These are phyloP conservation scores for Trichopus zeylanicus DNA, from an alignment of 116 monocot genomes.

Conservation along the genomic window DNA sequence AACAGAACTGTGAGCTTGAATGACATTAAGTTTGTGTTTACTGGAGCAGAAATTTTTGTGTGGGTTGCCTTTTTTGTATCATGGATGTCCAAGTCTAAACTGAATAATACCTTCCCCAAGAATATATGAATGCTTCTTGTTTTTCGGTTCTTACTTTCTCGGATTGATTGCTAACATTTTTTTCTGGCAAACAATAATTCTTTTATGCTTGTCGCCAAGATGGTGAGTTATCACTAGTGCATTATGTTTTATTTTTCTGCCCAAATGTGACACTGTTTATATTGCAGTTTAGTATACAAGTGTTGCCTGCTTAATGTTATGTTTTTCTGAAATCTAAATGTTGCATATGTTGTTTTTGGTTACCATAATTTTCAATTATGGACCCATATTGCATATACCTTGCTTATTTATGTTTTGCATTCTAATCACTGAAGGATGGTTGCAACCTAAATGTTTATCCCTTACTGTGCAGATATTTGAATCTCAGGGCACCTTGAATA, in stretches of 20 bases:
- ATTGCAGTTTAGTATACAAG: not conserved
- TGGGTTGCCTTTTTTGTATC: not conserved
- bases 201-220: too few species aligned
- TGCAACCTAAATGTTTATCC: slow-evolving; percentile 17
- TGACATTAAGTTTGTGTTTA: not conserved
- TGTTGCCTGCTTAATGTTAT: not conserved
- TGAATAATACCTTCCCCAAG: not conserved
- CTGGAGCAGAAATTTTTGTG: not conserved
- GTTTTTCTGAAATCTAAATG: not conserved
- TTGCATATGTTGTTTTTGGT: not conserved
- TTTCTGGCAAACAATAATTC: too few species aligned
- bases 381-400: not conserved
- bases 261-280: not conserved
- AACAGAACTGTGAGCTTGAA: slow-evolving; percentile 29
- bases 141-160: not conserved
- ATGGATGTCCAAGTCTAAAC: not conserved
- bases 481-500: slow-evolving; percentile 15
- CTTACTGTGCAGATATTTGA: slow-evolving; percentile 42
- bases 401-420: not conserved
- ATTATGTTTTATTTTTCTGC: not conserved
- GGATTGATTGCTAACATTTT: not conserved
- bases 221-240: too few species aligned
- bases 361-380: too few species aligned
- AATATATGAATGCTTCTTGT: not conserved
- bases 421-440: not conserved